Percentiles rank a stretch among this genome's conserved stretches.
These are phyloP conservation scores for Torulaspora microellipsoides DNA, from an alignment of 805 yeast species.

Conservation along the genomic window DNA sequence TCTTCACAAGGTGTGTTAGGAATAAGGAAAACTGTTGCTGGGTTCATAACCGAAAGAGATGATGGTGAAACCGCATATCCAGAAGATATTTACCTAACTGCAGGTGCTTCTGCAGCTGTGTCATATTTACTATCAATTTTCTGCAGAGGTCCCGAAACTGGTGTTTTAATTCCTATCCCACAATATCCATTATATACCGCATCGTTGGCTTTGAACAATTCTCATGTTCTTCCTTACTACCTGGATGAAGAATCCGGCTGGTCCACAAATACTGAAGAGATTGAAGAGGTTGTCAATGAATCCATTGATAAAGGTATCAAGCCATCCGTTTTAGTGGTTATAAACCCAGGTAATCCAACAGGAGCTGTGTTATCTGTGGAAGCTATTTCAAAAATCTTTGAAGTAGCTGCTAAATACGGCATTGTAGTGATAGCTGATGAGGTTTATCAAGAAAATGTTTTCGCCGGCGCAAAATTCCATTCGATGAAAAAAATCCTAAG, in stretches of 20 bases:
- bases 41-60: slow-evolving; percentile 75
- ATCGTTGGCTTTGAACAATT: slow-evolving; percentile 76
- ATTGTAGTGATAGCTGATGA: slow-evolving; percentile 92
- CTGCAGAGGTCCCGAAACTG: slow-evolving; percentile 62
- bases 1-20: slow-evolving; percentile 81
- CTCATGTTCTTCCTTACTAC: slow-evolving; percentile 81
- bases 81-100: slow-evolving; percentile 74
- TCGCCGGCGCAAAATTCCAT: slow-evolving; percentile 64
- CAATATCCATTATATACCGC: slow-evolving; percentile 98
- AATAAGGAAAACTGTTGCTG: slow-evolving; percentile 74
- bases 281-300: slow-evolving; percentile 49
- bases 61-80: slow-evolving; percentile 65
- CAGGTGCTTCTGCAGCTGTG: slow-evolving; percentile 97
- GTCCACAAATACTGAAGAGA: slow-evolving; percentile 71
- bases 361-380: slow-evolving; percentile 71
- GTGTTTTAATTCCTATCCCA: slow-evolving; percentile 92
- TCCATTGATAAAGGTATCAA: slow-evolving; percentile 49
- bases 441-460: slow-evolving; percentile 93
- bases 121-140: slow-evolving; percentile 67
- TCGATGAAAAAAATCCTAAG: slow-evolving; percentile 80
- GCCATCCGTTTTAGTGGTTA: slow-evolving; percentile 80
- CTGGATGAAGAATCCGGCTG: slow-evolving; percentile 77
- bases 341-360: slow-evolving; percentile 98
- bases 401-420: slow-evolving; percentile 79
- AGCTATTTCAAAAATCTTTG: slow-evolving; percentile 66